Base-by-base conservation (phyloP, 2,329 filamentous ascomycete genomes). In the Anthostomella pinea region DNA sequence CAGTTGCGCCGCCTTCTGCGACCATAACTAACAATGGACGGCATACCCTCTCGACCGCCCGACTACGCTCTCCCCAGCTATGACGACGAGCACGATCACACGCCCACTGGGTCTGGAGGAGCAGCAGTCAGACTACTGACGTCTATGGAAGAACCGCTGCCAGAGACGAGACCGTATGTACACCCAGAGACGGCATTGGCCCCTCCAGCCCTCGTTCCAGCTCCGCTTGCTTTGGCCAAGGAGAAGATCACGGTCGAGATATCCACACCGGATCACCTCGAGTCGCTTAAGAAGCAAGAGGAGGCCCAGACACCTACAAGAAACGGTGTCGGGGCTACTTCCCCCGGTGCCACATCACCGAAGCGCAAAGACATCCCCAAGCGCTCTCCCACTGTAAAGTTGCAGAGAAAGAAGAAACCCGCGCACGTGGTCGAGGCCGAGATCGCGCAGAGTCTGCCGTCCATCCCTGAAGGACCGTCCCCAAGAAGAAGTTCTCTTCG, bases 121-220 rank as follows among this genome's bases (percentile, higher is more conserved):
- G 70, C 77, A 21, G 74, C 70, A 43, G 71, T 83, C 36, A 71
- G 79, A 52, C 64, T 83, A 51, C 64, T 83, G 63, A 82, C 78
- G 34, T 81, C 77, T 6, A 69, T 79, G 58, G 79, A 82, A 53
- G 77, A 80, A 30, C 63, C 71, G 20, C 43, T 63, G 27, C 52
- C 65, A 64, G 63, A 68, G 45, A 51, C 53, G 38, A 63, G 67
- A 56, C 67, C 72, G 77, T 81, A 81, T 67, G 78, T 81, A 64
- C 48, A 49, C 45, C 54, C 57, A 47, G 42, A 51, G 16, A 35
- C 51, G 22, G 31, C 35, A 36, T 39, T 35, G 28, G 27, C 33
- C 16, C 49, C 56, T 44, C 38, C 51, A 46, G 37, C 31, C 39
- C 48, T 45, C 25, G 35, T 45, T 27, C 55, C 50, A 31, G 49